Evolutionary conservation across 2,329 filamentous ascomycete genomes (phyloP).

Genomic region (Colletotrichum musicola): DNA sequence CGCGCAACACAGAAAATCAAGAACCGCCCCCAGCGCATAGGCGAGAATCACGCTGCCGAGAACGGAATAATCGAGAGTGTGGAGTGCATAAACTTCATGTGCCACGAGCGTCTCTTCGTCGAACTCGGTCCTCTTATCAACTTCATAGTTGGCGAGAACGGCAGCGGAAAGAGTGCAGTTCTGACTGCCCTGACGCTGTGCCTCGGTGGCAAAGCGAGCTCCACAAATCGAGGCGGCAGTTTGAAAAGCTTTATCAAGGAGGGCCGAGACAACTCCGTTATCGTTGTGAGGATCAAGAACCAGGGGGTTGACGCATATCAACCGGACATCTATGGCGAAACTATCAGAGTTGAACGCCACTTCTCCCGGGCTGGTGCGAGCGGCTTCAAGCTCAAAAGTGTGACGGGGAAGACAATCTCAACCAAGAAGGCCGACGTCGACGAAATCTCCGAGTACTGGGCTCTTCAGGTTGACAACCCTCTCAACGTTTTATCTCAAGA

Average conservation of each 20-base stretch:
- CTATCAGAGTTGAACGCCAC: conserved; percentile 90
- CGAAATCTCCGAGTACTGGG: conserved; percentile 93
- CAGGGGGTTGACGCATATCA: conserved; percentile 87
- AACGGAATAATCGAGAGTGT: conserved; percentile 91
- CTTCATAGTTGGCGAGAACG: conserved; percentile 97
- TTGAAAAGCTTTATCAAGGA: conserved; percentile 93
- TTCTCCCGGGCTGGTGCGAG: conserved; percentile 82
- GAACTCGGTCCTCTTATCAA: conserved; percentile 95
- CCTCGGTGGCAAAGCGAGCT: conserved; percentile 92
- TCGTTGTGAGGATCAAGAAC: conserved; percentile 92
- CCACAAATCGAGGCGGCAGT: conserved; percentile 91
- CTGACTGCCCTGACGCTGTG: conserved; percentile 93
- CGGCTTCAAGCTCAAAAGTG: conserved; percentile 88
- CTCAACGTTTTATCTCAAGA: conserved; percentile 97
- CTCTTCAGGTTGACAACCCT: conserved; percentile 94
- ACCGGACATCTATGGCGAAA: conserved; percentile 83
- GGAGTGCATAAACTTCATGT: conserved; percentile 96
- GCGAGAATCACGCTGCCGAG: conserved; percentile 81
- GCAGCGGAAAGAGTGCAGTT: conserved; percentile 96
- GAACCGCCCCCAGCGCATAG: conserved; percentile 60
- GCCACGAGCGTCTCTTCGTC: conserved; percentile 84
- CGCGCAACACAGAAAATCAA: conserved; percentile 74
- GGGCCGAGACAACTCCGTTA: conserved; percentile 79
- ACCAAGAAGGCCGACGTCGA: conserved; percentile 89
- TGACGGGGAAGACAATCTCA: conserved; percentile 77